Conservation (phyloP, 2,329 filamentous ascomycete species). For the Chaetomium globosum region DNA sequence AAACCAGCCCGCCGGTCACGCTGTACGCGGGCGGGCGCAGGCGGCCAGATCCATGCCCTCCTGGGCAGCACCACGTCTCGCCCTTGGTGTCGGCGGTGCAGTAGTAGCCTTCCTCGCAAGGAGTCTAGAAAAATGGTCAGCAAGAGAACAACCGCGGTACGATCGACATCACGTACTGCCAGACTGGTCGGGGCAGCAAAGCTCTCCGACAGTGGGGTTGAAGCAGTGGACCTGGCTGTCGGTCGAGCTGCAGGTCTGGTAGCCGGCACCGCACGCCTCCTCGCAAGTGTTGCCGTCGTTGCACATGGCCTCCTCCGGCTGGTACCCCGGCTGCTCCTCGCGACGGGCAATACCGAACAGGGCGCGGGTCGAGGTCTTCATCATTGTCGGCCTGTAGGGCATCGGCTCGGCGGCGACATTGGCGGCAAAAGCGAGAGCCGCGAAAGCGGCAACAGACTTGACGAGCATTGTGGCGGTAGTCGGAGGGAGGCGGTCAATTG, state of each 20-base stretch:
- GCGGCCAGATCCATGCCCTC: constrained; percentile 55
- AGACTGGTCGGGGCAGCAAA: constrained; percentile 59
- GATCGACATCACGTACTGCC: constrained; percentile 54
- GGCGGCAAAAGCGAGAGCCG: constrained; percentile 48
- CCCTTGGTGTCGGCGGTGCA: constrained; percentile 57
- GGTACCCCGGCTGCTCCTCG: constrained; percentile 49
- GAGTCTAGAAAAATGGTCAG: constrained; percentile 51
- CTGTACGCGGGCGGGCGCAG: constrained; percentile 57
- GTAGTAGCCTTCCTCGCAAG: constrained; percentile 64
- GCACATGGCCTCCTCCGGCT: constrained; percentile 53
- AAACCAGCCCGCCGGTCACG: constrained; percentile 53
- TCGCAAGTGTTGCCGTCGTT: constrained; percentile 55
- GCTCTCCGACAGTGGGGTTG: constrained; percentile 54
- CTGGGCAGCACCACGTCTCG: constrained; percentile 64
- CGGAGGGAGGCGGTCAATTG: constrained; percentile 11
- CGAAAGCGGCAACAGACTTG: constrained; percentile 47
- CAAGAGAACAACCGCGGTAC: constrained; percentile 4
- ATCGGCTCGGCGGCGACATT: constrained; percentile 42
- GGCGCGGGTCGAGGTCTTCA: constrained; percentile 44
- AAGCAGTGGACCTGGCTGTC: constrained; percentile 61
- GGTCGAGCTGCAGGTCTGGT: constrained; percentile 52
- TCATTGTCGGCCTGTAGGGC: constrained; percentile 43
- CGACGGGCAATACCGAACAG: constrained; percentile 50
- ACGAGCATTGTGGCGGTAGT: constrained; percentile 45
- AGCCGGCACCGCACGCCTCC: constrained; percentile 57